Evolutionary conservation across 257 asterid genomes (phyloP).

Genomic region (Coffea eugenioides): DNA sequence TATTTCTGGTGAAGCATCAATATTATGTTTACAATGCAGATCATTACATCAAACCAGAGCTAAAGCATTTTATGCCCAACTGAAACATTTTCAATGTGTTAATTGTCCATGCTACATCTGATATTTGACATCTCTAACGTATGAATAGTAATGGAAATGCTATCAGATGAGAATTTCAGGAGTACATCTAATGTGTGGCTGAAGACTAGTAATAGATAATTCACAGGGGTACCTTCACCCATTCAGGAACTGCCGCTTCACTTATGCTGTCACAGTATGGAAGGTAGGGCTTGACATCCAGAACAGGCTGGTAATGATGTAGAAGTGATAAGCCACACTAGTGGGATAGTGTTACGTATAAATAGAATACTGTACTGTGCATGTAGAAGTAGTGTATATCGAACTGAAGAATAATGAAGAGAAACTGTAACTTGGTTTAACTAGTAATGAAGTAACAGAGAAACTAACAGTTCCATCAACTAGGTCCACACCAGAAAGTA

Average conservation of each 20-base stretch:
- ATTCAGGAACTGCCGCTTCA: constrained; percentile 75
- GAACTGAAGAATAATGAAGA: constrained; percentile 1
- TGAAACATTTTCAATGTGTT: background rate
- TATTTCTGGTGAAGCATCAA: background rate
- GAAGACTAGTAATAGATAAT: background rate
- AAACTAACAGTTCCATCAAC: constrained; percentile 89
- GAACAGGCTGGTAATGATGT: constrained; percentile 67
- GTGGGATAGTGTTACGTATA: constrained; percentile 8
- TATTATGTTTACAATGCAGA: background rate
- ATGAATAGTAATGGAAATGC: background rate
- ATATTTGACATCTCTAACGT: background rate
- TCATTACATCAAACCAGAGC: background rate
- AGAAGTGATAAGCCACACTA: constrained; percentile 21
- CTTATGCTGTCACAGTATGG: constrained; percentile 83
- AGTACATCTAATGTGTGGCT: background rate
- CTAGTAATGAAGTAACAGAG: constrained; percentile 5
- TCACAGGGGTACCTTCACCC: constrained; percentile 70
- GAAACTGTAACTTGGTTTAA: background rate
- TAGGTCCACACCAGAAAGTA: constrained; percentile 91
- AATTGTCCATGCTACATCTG: background rate
- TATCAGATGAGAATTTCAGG: background rate
- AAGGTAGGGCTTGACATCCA: constrained; percentile 92
- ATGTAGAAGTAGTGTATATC: constrained; percentile 7
- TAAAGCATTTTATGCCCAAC: background rate
- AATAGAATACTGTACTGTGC: background rate